phyloP scores from a whole-genome alignment of 140 eudicot genomes.

The Flaveria floridana region DNA sequence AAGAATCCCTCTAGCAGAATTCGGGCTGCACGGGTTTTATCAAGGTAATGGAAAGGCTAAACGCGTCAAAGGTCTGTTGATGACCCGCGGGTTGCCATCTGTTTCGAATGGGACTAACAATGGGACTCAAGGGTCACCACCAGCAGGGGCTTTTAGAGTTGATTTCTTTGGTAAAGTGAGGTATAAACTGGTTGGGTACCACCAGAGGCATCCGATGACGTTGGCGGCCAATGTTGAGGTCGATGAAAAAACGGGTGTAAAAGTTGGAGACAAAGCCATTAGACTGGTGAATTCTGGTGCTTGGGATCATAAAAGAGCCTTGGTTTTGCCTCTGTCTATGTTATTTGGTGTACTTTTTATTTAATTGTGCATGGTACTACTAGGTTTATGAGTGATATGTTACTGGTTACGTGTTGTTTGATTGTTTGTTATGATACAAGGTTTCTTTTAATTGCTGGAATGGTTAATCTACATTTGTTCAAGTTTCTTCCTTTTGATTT shows the following conservation, averaged over 20 bases:
- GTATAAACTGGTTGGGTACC: conserved; percentile 29
- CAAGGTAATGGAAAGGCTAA: conserved; percentile 34
- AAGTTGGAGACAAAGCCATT: conserved; percentile 28
- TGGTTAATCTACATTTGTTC: neutral
- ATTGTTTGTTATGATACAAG: neutral
- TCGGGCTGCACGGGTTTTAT: conserved; percentile 30
- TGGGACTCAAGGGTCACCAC: conserved; percentile 1
- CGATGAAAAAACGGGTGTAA: conserved; percentile 26
- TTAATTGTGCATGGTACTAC: neutral
- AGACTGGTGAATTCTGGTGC: conserved; percentile 32
- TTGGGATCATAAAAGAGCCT: neutral
- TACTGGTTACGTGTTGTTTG: too few relatives aligned
- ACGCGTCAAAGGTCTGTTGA: conserved; percentile 28
- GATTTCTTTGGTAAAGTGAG: conserved; percentile 31
- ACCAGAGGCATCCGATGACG: conserved; percentile 26
- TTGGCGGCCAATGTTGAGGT: conserved; percentile 26
- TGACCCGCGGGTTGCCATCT: conserved; percentile 19
- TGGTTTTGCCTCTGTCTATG: conserved; percentile 18
- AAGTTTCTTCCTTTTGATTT: neutral
- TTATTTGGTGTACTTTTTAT: conserved; percentile 14
- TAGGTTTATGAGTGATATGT: too few relatives aligned
- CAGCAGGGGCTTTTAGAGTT: conserved; percentile 27
- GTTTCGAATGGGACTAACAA: conserved; percentile 21
- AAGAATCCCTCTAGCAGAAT: conserved; percentile 21
- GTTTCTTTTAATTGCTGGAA: neutral